Evolutionary conservation across 2,329 filamentous ascomycete genomes (phyloP).

Genomic region (Ustulina deusta): DNA sequence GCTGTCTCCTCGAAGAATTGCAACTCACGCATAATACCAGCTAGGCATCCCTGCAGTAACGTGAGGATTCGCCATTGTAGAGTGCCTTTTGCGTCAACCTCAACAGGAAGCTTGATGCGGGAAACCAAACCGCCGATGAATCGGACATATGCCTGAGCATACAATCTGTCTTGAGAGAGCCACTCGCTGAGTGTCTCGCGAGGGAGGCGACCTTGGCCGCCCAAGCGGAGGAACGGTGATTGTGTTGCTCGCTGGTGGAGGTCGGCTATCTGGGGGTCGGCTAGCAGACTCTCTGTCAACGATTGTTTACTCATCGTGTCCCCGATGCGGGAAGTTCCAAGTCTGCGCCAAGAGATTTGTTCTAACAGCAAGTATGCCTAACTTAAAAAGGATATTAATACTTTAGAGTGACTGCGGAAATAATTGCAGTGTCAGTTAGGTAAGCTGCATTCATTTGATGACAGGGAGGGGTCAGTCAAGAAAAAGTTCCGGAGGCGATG

Average conservation of each 20-base stretch:
- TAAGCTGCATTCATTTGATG: neutral
- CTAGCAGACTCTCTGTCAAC: constrained; percentile 43
- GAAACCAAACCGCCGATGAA: constrained; percentile 50
- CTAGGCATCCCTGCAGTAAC: constrained; percentile 47
- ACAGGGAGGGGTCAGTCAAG: constrained; percentile 1
- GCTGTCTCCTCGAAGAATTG: constrained; percentile 49
- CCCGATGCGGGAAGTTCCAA: neutral
- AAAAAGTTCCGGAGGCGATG: neutral
- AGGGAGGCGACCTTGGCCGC: constrained; percentile 47
- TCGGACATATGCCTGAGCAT: constrained; percentile 50
- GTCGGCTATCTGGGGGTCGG: constrained; percentile 39
- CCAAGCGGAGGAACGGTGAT: constrained; percentile 46
- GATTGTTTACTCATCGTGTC: constrained; percentile 39
- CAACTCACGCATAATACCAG: constrained; percentile 47
- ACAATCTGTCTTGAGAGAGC: constrained; percentile 51
- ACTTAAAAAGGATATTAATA: neutral
- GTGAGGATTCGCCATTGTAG: constrained; percentile 47
- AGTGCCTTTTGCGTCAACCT: constrained; percentile 23
- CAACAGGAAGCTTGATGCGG: constrained; percentile 45
- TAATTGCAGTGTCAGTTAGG: neutral
- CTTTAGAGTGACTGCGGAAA: neutral
- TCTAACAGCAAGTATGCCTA: neutral
- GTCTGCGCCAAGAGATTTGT: neutral
- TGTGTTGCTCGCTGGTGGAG: constrained; percentile 48
- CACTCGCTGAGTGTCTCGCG: constrained; percentile 45